A percentile compares a stretch with the other conserved stretches of the same genome.
Conservation (phyloP, 495 filamentous ascomycete genomes). For the Beverwykella pulmonaria region DNA sequence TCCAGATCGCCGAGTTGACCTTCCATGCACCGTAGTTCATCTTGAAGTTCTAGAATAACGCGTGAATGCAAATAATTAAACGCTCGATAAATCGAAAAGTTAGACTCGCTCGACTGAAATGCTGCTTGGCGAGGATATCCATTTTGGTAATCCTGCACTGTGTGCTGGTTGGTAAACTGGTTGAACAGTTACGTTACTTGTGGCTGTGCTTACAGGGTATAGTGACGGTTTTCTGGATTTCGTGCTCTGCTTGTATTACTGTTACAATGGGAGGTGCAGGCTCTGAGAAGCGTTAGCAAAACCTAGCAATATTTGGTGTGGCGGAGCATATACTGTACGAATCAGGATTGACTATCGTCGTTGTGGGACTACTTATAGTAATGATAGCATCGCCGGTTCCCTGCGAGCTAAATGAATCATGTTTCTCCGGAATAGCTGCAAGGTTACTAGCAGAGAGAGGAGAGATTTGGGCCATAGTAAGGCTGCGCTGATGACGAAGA, state of each 20-base stretch:
- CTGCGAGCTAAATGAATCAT: not conserved
- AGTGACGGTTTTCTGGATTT: conserved; percentile 19
- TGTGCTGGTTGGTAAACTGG: not conserved
- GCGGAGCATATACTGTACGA: conserved; percentile 7
- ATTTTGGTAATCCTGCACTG: conserved; percentile 42
- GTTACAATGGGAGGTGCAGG: not conserved
- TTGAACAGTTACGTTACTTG: not conserved
- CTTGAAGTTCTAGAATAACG: conserved; percentile 43
- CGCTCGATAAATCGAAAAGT: conserved; percentile 46
- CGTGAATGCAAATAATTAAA: conserved; percentile 47
- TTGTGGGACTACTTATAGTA: conserved; percentile 14
- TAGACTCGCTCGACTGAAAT: conserved; percentile 44
- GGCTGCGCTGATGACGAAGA: not conserved
- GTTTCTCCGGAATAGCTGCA: not conserved
- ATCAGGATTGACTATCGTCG: conserved; percentile 12
- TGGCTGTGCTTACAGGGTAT: conserved; percentile 19
- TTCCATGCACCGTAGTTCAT: conserved; percentile 43
- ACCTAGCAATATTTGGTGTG: not conserved
- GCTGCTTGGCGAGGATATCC: conserved; percentile 47
- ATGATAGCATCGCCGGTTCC: conserved; percentile 6
- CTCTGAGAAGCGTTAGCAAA: not conserved
- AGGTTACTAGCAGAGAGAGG: not conserved
- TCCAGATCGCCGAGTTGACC: conserved; percentile 39
- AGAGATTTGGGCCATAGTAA: not conserved
- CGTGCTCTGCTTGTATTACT: not conserved